A percentile compares a stretch with the other conserved stretches of the same genome.
These are phyloP conservation scores for Leccinum longicurvipes DNA, from an alignment of 768 basidiomycete genomes.

Conservation along the genomic window DNA sequence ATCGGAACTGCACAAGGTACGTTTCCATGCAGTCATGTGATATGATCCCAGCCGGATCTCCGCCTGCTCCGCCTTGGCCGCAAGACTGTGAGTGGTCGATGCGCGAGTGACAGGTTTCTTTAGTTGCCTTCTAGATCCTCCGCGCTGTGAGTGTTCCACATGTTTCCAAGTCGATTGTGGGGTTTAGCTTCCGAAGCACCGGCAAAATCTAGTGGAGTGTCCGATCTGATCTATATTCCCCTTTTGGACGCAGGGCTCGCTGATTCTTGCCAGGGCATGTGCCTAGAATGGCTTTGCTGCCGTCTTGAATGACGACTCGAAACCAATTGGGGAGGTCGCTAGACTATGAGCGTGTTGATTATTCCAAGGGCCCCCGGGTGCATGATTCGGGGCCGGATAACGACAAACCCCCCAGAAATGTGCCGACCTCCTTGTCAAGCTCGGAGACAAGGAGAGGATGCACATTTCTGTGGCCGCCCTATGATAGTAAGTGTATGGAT, in stretches of 20 bases:
- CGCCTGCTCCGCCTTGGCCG: constrained; percentile 63
- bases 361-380: constrained; percentile 45
- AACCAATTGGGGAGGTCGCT: constrained; percentile 42
- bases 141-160: constrained; percentile 41
- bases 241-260: neutral
- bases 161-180: neutral
- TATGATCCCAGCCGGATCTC: neutral
- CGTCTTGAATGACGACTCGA: constrained; percentile 57
- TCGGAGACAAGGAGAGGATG: constrained; percentile 21
- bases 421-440: constrained; percentile 54
- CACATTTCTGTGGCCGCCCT: neutral
- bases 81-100: constrained; percentile 51
- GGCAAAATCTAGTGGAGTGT: constrained; percentile 54
- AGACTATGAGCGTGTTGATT: constrained; percentile 32
- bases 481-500: constrained; percentile 8
- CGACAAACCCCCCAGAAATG: constrained; percentile 65
- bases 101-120: neutral
- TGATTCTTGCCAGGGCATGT: neutral
- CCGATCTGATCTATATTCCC: constrained; percentile 1
- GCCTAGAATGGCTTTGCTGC: constrained; percentile 71
- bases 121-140: constrained; percentile 43
- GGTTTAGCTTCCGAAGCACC: constrained; percentile 57
- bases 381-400: constrained; percentile 48
- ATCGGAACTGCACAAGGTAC: constrained; percentile 51
- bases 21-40: constrained; percentile 4